A percentile compares a stretch with the other conserved stretches of the same genome.
Evolutionary conservation across 2,329 filamentous ascomycete genomes (phyloP).

Genomic region (Xenosphaeropsis pyriputrescens): DNA sequence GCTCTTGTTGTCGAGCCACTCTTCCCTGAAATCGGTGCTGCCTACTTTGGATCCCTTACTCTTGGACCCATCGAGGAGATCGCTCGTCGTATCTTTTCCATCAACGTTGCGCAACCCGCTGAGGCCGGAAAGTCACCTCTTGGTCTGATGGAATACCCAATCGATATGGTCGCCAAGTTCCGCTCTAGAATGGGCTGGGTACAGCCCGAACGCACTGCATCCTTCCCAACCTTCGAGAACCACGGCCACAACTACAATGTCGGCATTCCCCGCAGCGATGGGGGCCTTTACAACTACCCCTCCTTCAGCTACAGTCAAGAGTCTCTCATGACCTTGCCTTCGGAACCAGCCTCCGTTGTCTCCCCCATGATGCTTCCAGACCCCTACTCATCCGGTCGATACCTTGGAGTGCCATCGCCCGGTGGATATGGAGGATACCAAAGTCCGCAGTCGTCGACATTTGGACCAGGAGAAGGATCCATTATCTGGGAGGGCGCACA

Average conservation of each 20-base stretch:
- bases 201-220: constrained; percentile 40
- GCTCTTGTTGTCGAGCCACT: constrained; percentile 79
- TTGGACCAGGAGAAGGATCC: constrained; percentile 42
- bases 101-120: constrained; percentile 44
- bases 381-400: constrained; percentile 41
- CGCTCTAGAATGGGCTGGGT: constrained; percentile 54
- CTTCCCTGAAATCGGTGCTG: constrained; percentile 80
- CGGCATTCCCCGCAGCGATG: constrained; percentile 14
- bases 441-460: constrained; percentile 48
- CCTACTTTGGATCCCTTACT: constrained; percentile 73
- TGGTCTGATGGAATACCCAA: constrained; percentile 57
- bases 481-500: constrained; percentile 46
- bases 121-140: constrained; percentile 45
- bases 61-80: constrained; percentile 79
- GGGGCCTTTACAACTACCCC: constrained; percentile 39
- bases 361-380: constrained; percentile 36
- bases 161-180: constrained; percentile 55
- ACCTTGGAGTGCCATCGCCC: constrained; percentile 48
- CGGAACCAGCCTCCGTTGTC: constrained; percentile 28
- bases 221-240: constrained; percentile 44
- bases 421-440: constrained; percentile 34
- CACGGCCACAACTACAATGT: constrained; percentile 22
- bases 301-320: constrained; percentile 51
- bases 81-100: constrained; percentile 55
- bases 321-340: constrained; percentile 39